Percentiles rank a stretch among this genome's conserved stretches.
Evolutionary conservation across 805 yeast species (phyloP).

Genomic region (Myxozyma neglecta): DNA sequence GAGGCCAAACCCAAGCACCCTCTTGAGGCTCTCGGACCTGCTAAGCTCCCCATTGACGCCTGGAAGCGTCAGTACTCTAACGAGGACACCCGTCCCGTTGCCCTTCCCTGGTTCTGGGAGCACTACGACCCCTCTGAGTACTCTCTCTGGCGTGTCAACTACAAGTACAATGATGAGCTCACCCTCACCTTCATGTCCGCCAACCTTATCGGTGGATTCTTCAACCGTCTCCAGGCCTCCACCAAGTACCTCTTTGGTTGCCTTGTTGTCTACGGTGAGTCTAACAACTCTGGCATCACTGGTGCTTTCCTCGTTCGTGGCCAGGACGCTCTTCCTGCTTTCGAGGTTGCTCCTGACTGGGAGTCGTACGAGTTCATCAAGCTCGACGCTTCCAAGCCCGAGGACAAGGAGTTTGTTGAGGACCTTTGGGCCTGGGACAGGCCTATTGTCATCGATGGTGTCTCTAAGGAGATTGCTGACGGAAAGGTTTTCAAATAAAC

Average conservation of each 20-base stretch:
- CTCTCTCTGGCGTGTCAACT: constrained; percentile 92
- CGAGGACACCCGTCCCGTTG: constrained; percentile 91
- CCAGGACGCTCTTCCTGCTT: constrained; percentile 85
- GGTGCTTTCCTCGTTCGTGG: constrained; percentile 97
- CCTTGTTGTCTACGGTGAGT: constrained; percentile 95
- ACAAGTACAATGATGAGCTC: constrained; percentile 97
- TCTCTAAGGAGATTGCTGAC: constrained; percentile 83
- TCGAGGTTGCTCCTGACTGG: constrained; percentile 99
- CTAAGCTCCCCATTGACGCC: constrained; percentile 73
- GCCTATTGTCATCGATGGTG: constrained; percentile 80
- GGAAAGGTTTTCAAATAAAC: constrained; percentile 94
- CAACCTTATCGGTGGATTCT: constrained; percentile 97
- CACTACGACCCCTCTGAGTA: constrained; percentile 88
- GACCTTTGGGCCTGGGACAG: constrained; percentile 99
- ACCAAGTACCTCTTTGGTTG: constrained; percentile 92
- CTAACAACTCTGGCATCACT: constrained; percentile 95
- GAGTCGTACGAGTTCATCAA: constrained; percentile 85
- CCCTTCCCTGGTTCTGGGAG: constrained; percentile 98
- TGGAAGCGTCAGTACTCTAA: constrained; percentile 97
- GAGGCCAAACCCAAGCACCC: constrained; percentile 80
- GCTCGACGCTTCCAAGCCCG: constrained; percentile 76
- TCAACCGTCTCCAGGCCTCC: constrained; percentile 90
- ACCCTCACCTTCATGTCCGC: constrained; percentile 97
- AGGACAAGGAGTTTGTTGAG: constrained; percentile 74
- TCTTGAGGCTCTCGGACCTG: constrained; percentile 75